Conservation (phyloP, 495 filamentous ascomycete species). For the Astrothelium subdiscretum region DNA sequence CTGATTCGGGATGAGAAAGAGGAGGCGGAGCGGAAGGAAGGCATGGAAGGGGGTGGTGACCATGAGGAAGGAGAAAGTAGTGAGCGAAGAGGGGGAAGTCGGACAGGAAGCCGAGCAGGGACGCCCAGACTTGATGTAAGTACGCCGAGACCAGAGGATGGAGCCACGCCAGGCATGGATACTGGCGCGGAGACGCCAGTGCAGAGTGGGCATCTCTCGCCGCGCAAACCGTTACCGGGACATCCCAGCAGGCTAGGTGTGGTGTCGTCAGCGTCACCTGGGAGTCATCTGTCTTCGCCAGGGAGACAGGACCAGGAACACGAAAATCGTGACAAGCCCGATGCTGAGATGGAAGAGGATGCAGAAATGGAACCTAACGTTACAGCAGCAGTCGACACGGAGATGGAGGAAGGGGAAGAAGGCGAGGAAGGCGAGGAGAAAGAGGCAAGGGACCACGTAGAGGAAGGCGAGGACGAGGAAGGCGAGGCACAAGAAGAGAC, state of each 20-base stretch:
- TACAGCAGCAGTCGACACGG: neutral
- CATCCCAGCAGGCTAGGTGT: neutral
- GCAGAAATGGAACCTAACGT: neutral
- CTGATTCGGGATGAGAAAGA: conserved; percentile 95
- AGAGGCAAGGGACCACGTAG: neutral
- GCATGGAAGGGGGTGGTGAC: conserved; percentile 59
- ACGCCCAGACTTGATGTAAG: conserved; percentile 52
- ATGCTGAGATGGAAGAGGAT: neutral
- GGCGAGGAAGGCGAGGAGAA: neutral
- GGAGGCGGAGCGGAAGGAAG: conserved; percentile 60
- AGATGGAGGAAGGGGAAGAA: conserved; percentile 1
- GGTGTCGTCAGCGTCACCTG: neutral
- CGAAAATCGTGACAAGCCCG: neutral
- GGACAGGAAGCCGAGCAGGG: conserved; percentile 41
- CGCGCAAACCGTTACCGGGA: neutral
- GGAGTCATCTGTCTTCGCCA: neutral
- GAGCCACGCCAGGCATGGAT: neutral
- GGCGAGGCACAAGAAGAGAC: neutral
- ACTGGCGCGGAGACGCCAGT: neutral
- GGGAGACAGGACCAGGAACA: neutral
- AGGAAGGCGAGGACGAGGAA: conserved; percentile 7
- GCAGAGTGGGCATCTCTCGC: neutral
- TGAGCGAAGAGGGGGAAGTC: conserved; percentile 34
- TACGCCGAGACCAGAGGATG: conserved; percentile 6
- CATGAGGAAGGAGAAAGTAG: conserved; percentile 56